These are phyloP conservation scores for Lolium multiflorum DNA, from an alignment of 176 grass and related monocot species.

Conservation along the genomic window DNA sequence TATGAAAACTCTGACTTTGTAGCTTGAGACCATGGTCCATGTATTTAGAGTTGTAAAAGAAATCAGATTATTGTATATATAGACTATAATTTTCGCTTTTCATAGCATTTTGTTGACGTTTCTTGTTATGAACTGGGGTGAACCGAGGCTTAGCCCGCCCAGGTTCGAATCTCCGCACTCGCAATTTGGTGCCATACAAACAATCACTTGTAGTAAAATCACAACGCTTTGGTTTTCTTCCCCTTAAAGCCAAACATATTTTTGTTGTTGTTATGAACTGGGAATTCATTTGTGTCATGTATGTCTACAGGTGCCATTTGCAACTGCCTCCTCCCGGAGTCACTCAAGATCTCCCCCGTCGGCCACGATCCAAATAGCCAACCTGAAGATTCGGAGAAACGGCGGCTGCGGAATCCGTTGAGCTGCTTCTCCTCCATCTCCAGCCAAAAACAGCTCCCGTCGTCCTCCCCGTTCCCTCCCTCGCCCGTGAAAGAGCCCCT, in stretches of 20 bases:
- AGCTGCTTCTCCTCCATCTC: slow-evolving; percentile 96
- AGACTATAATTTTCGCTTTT: background rate
- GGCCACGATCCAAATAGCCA: slow-evolving; percentile 73
- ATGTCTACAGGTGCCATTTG: slow-evolving; percentile 74
- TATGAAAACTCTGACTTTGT: background rate
- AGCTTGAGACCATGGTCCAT: background rate
- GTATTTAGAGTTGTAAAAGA: background rate
- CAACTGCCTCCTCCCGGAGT: slow-evolving; percentile 84
- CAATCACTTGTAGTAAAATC: too few species aligned
- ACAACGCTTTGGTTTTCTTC: too few species aligned
- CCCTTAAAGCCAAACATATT: too few species aligned
- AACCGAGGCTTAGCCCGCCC: too few species aligned
- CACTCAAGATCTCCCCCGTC: slow-evolving; percentile 84
- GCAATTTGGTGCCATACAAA: too few species aligned
- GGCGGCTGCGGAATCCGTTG: slow-evolving; percentile 66
- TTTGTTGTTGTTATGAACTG: background rate
- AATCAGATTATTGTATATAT: background rate
- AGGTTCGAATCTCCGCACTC: too few species aligned
- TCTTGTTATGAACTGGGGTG: background rate
- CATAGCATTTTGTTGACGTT: background rate
- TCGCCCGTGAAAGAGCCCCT: slow-evolving; percentile 61
- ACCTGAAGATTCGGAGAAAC: slow-evolving; percentile 77
- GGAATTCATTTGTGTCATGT: background rate
- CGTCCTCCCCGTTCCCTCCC: slow-evolving; percentile 70
- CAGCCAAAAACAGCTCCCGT: slow-evolving; percentile 63